Conservation (phyloP, 2,329 filamentous ascomycete genomes). For the Penicillium sp. region DNA sequence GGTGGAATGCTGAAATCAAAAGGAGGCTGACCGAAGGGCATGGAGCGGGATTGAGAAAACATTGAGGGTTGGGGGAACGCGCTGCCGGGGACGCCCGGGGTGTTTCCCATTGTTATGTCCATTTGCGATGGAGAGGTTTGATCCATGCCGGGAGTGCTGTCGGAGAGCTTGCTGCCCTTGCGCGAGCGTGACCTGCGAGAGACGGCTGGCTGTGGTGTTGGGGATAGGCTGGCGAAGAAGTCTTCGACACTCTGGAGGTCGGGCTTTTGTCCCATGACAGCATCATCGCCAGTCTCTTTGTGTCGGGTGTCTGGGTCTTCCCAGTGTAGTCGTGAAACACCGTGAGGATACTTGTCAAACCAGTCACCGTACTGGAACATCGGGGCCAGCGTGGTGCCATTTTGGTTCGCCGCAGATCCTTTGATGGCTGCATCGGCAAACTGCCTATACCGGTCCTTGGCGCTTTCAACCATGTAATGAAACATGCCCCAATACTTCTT, state of each 20-base stretch:
- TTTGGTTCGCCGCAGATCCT: conserved; percentile 50
- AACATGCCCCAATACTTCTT: conserved; percentile 99
- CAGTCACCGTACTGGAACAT: conserved; percentile 97
- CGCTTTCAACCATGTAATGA: conserved; percentile 89
- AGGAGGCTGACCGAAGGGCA: conserved; percentile 31
- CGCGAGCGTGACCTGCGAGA: conserved; percentile 43
- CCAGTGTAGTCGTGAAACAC: conserved; percentile 80
- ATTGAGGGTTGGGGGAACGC: conserved; percentile 40
- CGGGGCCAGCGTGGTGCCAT: conserved; percentile 48
- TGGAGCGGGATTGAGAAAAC: conserved; percentile 29
- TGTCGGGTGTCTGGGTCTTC: conserved; percentile 69
- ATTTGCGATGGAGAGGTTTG: conserved; percentile 30
- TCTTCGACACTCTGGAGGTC: conserved; percentile 93
- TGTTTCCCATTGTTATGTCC: conserved; percentile 30
- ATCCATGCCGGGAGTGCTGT: conserved; percentile 22
- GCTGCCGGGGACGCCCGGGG: conserved; percentile 29
- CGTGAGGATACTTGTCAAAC: conserved; percentile 93
- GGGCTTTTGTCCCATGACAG: conserved; percentile 81
- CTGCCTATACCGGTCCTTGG: conserved; percentile 81
- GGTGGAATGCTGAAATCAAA: conserved; percentile 41
- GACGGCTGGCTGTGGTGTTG: conserved; percentile 50
- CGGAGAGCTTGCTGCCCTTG: conserved; percentile 28
- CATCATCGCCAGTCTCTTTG: conserved; percentile 79
- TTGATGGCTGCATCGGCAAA: conserved; percentile 77
- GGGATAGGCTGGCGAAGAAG: conserved; percentile 79